phyloP scores from a whole-genome alignment of 2,329 filamentous ascomycete genomes.

The Claviceps arundinis region DNA sequence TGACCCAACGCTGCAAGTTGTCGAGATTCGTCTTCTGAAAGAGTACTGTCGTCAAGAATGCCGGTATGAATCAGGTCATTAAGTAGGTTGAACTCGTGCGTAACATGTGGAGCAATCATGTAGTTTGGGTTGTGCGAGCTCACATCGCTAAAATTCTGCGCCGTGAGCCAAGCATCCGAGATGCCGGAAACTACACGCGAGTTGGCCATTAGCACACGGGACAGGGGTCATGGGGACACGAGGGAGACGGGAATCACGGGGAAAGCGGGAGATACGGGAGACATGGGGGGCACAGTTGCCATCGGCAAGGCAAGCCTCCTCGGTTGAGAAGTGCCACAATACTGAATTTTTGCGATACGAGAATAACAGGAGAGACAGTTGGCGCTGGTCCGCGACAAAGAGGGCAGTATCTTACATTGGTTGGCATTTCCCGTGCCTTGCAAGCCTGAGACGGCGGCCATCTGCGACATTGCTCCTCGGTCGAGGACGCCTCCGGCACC shows the following conservation, averaged over 20 bases:
- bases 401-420: slow-evolving; percentile 44
- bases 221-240: not conserved
- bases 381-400: not conserved
- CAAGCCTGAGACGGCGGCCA: slow-evolving; percentile 54
- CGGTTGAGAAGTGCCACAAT: not conserved
- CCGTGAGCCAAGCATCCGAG: slow-evolving; percentile 66
- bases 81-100: slow-evolving; percentile 90
- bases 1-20: slow-evolving; percentile 32
- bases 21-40: slow-evolving; percentile 51
- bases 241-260: too few species aligned
- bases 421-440: slow-evolving; percentile 51
- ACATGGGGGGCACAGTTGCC: too few species aligned
- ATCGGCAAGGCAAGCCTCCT: not conserved
- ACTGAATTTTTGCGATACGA: not conserved
- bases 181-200: slow-evolving; percentile 54
- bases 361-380: not conserved
- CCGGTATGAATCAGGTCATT: slow-evolving; percentile 94
- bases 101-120: slow-evolving; percentile 86
- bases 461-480: slow-evolving; percentile 48
- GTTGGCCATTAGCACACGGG: slow-evolving; percentile 5
- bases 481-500: slow-evolving; percentile 27
- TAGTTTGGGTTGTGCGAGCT: slow-evolving; percentile 87
- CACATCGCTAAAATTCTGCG: slow-evolving; percentile 85
- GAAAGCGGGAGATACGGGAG: too few species aligned
- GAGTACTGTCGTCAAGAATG: slow-evolving; percentile 68